Conservation (phyloP, 129 eudicot genomes). For the Mikania micrantha region DNA sequence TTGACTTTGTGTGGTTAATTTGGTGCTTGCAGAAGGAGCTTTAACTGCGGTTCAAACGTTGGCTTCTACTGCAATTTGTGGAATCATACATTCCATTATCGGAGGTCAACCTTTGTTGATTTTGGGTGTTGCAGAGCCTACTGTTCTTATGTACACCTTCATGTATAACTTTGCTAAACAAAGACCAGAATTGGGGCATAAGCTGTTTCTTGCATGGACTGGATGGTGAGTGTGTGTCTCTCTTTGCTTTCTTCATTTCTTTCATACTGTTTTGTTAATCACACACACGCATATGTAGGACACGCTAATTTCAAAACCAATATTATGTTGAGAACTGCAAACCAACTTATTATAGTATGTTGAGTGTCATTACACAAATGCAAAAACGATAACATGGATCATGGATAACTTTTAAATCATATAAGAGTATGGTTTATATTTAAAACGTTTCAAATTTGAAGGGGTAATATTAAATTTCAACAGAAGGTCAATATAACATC, state of each 20-base stretch:
- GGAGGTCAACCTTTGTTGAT: conserved; percentile 98
- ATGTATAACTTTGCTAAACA: conserved; percentile 94
- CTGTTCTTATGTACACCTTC: conserved; percentile 97
- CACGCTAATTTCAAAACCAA: not conserved
- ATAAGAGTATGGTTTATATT: not conserved
- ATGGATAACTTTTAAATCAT: not conserved
- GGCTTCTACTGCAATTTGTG: conserved; percentile 92
- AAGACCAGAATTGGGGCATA: conserved; percentile 81
- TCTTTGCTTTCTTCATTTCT: not conserved
- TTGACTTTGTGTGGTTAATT: not conserved
- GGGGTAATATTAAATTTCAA: not conserved
- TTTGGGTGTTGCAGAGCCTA: conserved; percentile 97
- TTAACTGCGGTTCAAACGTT: conserved; percentile 91
- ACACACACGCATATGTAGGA: not conserved
- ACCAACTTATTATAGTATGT: not conserved
- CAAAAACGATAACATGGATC: not conserved
- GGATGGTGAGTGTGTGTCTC: conserved; percentile 64
- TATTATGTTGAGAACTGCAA: not conserved
- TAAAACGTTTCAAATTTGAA: not conserved
- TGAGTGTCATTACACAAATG: not conserved
- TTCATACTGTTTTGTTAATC: not conserved
- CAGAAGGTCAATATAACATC: not conserved
- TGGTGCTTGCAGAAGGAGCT: conserved; percentile 67
- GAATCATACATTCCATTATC: conserved; percentile 85
- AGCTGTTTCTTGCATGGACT: conserved; percentile 87